Evolutionary conservation across 176 grass and related monocot genomes (phyloP).

Genomic region (Aegilops umbellulata): DNA sequence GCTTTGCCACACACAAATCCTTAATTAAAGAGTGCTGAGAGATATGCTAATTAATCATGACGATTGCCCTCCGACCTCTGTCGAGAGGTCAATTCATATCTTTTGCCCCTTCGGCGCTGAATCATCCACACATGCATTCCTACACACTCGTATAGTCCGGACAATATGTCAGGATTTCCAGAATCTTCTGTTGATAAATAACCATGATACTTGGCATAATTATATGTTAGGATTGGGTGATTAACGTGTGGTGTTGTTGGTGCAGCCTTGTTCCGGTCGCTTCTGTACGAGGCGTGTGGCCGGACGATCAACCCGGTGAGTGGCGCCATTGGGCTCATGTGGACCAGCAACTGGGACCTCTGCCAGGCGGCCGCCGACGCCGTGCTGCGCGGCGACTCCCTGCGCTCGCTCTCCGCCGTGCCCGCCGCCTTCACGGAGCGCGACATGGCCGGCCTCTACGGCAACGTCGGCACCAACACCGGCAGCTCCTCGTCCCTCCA

Average conservation of each 20-base stretch:
- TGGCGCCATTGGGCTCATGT: constrained; percentile 75
- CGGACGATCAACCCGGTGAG: constrained; percentile 78
- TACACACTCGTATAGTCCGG: background rate
- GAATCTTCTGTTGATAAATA: background rate
- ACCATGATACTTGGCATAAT: background rate
- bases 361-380: constrained; percentile 74
- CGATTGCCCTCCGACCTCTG: background rate
- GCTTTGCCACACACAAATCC: background rate
- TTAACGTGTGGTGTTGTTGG: background rate
- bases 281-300: constrained; percentile 81
- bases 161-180: background rate
- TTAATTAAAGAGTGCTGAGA: background rate
- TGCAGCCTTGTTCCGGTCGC: constrained; percentile 67
- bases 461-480: constrained; percentile 27
- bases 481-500: background rate
- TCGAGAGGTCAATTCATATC: constrained; percentile 5
- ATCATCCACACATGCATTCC: background rate
- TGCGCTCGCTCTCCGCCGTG: constrained; percentile 42
- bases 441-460: constrained; percentile 53
- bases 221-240: background rate
- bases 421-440: constrained; percentile 37
- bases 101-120: background rate
- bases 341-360: constrained; percentile 78
- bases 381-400: constrained; percentile 57
- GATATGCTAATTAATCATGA: constrained; percentile 25